These are phyloP conservation scores for Protomyces inundatus DNA, from an alignment of 1,139 yeast genomes.

Conservation along the genomic window DNA sequence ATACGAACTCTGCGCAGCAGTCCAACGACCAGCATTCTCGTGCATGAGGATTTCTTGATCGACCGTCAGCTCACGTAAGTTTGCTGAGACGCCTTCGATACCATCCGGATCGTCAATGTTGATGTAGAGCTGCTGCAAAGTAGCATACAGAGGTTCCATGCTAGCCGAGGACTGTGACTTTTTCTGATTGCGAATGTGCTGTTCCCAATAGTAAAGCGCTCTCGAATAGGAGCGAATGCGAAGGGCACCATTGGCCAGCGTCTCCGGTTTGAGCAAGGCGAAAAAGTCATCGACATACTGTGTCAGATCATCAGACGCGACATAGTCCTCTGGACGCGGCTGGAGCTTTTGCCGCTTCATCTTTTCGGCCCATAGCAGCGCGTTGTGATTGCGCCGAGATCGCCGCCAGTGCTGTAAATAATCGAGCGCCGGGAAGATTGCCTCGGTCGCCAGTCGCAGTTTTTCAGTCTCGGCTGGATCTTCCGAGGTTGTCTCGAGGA, in stretches of 20 bases:
- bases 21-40: slow-evolving; percentile 83
- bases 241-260: slow-evolving; percentile 71
- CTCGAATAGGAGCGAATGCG: slow-evolving; percentile 84
- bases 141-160: slow-evolving; percentile 37
- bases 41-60: slow-evolving; percentile 67
- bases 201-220: slow-evolving; percentile 82
- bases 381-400: slow-evolving; percentile 36
- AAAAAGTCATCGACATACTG: slow-evolving; percentile 45
- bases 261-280: slow-evolving; percentile 54
- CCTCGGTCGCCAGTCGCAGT: slow-evolving; percentile 24
- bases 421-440: slow-evolving; percentile 52
- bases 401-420: slow-evolving; percentile 74
- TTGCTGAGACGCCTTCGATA: slow-evolving; percentile 74
- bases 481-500: not conserved
- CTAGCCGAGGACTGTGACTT: slow-evolving; percentile 36
- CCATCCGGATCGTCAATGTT: slow-evolving; percentile 86
- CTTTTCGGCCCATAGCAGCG: slow-evolving; percentile 27
- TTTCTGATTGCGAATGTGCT: slow-evolving; percentile 47
- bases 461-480: slow-evolving; percentile 10
- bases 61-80: slow-evolving; percentile 55
- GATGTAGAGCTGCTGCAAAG: slow-evolving; percentile 71
- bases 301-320: slow-evolving; percentile 30
- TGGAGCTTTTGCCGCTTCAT: slow-evolving; percentile 28
- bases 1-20: slow-evolving; percentile 79
- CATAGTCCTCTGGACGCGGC: slow-evolving; percentile 28